Base-by-base conservation (phyloP, 2,329 filamentous ascomycete species). In the Aspergillus texensis region DNA sequence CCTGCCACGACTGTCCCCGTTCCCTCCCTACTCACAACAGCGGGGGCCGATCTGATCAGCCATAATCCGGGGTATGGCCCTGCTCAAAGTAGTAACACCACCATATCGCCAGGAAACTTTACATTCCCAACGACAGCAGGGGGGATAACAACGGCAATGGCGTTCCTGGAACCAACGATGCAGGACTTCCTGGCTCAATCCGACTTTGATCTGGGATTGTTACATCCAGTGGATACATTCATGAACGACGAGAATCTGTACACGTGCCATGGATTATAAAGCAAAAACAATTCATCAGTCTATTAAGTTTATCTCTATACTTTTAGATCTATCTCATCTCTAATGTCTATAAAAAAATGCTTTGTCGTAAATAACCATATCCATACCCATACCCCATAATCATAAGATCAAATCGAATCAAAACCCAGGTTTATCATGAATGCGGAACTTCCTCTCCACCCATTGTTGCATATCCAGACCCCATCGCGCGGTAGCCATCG, bases 101-200 rank as follows among this genome's bases (percentile, higher is more conserved):
- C 14, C 34, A 36, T 57, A 19, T 11, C 53, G 1, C 21, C 45
- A 9, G 60, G 32, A 6, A 52, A 12, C 16, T 12, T 55, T 2
- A n/a, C 45, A 21, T 32, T 46, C 24, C 26, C 41, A 39, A 28
- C 50, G 74, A 65, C 65, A 4, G 57, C 68, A 10, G 66, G 62
- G 11, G 75, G 74, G 10, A 77, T 77, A 59, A 77, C 76, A 41
- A 77, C 76, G 0, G 75, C 74, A 48, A 78, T 78, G 75, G 71
- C 76, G 10, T 77, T 78, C 55, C 63, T 77, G 46, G 75, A 78
- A 57, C 76, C 76, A 26, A 78, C 75, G 9, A 77, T 78, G 76
- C 75, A 78, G 61, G 74, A 78, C 54, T 78, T 78, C 21, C 65
- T 78, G 1, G 75, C 76, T 21, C 76, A 78, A 66, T 76, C 75